Conservation (phyloP, 176 grass and related monocot species). For the Oryza brachyantha region DNA sequence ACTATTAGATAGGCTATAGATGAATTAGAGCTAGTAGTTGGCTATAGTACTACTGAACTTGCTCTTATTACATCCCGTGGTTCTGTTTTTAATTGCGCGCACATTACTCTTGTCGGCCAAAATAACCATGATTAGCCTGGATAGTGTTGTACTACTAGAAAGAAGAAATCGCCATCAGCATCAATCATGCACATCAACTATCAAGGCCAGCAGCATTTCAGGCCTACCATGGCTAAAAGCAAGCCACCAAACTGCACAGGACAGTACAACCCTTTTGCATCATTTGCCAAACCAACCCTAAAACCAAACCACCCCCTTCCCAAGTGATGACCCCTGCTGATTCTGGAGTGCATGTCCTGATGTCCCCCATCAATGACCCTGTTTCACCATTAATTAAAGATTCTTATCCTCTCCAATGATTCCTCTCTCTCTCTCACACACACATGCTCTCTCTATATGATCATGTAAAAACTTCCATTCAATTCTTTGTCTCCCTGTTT, state of each 20-base stretch:
- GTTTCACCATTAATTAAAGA: slow-evolving; percentile 35
- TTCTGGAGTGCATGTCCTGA: slow-evolving; percentile 20
- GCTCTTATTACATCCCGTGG: background rate
- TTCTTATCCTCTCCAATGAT: slow-evolving; percentile 23
- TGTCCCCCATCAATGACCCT: slow-evolving; percentile 10
- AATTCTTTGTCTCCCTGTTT: slow-evolving; percentile 8
- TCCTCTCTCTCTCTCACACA: background rate
- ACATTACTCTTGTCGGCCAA: background rate
- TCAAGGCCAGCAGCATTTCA: too few relatives aligned
- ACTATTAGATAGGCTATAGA: too few relatives aligned
- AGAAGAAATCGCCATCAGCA: background rate
- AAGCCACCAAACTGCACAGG: background rate
- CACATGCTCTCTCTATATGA: background rate
- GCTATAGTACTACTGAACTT: too few relatives aligned
- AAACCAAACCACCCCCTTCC: slow-evolving; percentile 7
- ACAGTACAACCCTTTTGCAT: slow-evolving; percentile 30
- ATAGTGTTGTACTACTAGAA: background rate
- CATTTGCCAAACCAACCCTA: slow-evolving; percentile 25
- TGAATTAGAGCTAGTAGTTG: too few relatives aligned
- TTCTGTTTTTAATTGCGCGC: background rate
- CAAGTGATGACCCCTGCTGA: background rate
- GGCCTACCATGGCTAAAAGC: background rate
- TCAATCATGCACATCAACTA: background rate
- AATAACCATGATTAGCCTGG: background rate
- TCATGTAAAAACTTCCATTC: background rate